Evolutionary conservation across 306 rosid genomes (phyloP).

Genomic region (Malus fusca): DNA sequence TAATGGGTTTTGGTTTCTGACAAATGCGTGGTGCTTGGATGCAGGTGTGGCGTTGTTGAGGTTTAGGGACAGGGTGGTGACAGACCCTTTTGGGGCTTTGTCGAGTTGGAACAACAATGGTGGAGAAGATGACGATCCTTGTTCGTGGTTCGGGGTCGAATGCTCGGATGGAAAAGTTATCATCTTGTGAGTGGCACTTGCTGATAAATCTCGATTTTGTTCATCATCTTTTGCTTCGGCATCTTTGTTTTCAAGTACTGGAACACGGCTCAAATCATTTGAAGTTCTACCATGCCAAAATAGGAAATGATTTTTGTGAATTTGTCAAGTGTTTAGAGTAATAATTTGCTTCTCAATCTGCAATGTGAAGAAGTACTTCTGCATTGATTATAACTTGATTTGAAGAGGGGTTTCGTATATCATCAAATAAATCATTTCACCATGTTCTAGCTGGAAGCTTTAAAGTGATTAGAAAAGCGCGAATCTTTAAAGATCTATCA

Average conservation of each 20-base stretch:
- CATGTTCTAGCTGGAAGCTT: neutral
- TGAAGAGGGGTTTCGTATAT: no score
- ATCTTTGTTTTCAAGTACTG: neutral
- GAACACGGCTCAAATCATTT: neutral
- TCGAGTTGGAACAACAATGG: conserved; percentile 43
- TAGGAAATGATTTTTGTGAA: no score
- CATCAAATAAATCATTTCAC: neutral
- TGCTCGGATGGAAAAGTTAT: conserved; percentile 56
- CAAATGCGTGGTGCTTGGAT: conserved; percentile 17
- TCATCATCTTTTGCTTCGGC: neutral
- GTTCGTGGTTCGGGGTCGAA: conserved; percentile 70
- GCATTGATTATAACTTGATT: no score
- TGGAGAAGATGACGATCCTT: conserved; percentile 29
- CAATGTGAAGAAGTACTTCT: no score
- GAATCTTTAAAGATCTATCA: neutral
- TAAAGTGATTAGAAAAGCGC: neutral
- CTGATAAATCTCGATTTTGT: neutral
- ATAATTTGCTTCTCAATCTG: no score
- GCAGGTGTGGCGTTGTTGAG: conserved; percentile 54
- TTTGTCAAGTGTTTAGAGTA: no score
- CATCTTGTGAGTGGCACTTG: conserved; percentile 47
- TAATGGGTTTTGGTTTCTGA: neutral
- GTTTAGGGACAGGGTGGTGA: conserved; percentile 38
- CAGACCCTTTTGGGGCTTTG: conserved; percentile 53
- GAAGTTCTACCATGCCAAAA: no score